These are phyloP conservation scores for Pichia occidentalis DNA, from an alignment of 805 yeast species.

Conservation along the genomic window DNA sequence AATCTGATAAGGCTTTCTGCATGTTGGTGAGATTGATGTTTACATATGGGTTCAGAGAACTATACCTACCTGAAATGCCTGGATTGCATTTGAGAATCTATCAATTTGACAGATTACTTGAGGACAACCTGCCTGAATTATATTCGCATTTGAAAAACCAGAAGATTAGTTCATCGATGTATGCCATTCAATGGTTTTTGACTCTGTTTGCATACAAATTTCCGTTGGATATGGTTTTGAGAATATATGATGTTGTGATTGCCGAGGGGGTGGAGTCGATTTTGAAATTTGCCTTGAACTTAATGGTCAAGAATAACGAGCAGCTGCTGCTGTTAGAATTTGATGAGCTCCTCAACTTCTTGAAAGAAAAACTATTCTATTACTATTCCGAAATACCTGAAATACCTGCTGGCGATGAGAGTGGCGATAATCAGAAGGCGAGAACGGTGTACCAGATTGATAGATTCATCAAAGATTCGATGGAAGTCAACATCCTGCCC, in stretches of 20 bases:
- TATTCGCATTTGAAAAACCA: constrained; percentile 74
- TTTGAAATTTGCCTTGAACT: constrained; percentile 74
- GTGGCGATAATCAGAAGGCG: constrained; percentile 16
- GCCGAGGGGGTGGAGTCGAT: constrained; percentile 89
- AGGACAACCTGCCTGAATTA: constrained; percentile 65
- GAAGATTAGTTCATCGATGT: constrained; percentile 90
- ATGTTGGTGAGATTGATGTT: constrained; percentile 77
- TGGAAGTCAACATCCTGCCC: constrained; percentile 67
- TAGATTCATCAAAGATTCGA: constrained; percentile 71
- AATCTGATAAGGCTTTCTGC: constrained; percentile 80
- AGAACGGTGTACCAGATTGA: constrained; percentile 51
- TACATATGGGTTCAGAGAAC: constrained; percentile 68
- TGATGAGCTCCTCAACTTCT: constrained; percentile 67
- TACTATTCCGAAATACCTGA: constrained; percentile 36
- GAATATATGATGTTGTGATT: constrained; percentile 82
- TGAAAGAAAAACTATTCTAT: constrained; percentile 75
- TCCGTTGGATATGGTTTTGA: constrained; percentile 79
- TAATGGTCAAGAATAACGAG: constrained; percentile 64
- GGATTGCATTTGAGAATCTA: constrained; percentile 80
- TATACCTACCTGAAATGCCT: constrained; percentile 87
- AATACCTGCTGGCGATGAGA: constrained; percentile 7
- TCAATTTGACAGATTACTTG: constrained; percentile 84
- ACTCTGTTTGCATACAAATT: constrained; percentile 93
- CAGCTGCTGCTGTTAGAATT: constrained; percentile 56
- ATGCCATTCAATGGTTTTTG: constrained; percentile 96